A percentile compares a stretch with the other conserved stretches of the same genome.
phyloP scores from a whole-genome alignment of 2,329 filamentous ascomycete genomes.

The Stenocarpella maydis region DNA sequence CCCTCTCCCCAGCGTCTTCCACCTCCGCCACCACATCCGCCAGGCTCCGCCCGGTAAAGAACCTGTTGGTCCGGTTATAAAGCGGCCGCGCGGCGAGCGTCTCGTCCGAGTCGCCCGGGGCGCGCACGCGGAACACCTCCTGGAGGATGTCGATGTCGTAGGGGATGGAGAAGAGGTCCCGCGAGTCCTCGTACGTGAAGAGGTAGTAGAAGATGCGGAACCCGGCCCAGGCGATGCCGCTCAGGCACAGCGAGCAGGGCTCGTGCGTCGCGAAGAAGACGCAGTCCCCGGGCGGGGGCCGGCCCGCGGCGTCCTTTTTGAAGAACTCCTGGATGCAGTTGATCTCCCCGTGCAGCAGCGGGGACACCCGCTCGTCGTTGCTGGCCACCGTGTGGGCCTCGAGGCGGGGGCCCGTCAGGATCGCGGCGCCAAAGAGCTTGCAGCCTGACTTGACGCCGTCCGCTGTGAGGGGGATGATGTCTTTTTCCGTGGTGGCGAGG shows the following conservation, averaged over 20 bases:
- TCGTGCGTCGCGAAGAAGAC: conserved; percentile 68
- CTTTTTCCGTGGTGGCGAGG: conserved; percentile 52
- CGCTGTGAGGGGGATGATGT: conserved; percentile 60
- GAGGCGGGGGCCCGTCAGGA: conserved; percentile 53
- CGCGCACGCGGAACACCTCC: conserved; percentile 61
- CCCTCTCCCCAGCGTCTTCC: conserved; percentile 45
- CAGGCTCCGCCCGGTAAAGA: conserved; percentile 57
- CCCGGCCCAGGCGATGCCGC: conserved; percentile 65
- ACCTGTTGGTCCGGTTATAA: conserved; percentile 65
- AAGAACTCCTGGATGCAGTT: conserved; percentile 69
- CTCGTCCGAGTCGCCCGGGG: conserved; percentile 48
- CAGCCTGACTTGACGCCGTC: conserved; percentile 59
- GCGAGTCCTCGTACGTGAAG: conserved; percentile 66
- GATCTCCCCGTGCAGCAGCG: conserved; percentile 64
- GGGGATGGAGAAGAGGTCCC: conserved; percentile 63
- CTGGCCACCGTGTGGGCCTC: conserved; percentile 57
- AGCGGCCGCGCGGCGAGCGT: conserved; percentile 50
- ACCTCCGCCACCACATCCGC: conserved; percentile 51
- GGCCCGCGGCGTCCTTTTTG: conserved; percentile 39
- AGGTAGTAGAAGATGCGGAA: conserved; percentile 66
- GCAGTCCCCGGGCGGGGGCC: conserved; percentile 53
- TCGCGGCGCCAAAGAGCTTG: conserved; percentile 66
- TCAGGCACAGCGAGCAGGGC: conserved; percentile 65
- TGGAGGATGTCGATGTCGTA: conserved; percentile 66
- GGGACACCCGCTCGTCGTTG: conserved; percentile 63